Base-by-base conservation (phyloP, 2,329 filamentous ascomycete species). In the Mycosphaerella sp. region DNA sequence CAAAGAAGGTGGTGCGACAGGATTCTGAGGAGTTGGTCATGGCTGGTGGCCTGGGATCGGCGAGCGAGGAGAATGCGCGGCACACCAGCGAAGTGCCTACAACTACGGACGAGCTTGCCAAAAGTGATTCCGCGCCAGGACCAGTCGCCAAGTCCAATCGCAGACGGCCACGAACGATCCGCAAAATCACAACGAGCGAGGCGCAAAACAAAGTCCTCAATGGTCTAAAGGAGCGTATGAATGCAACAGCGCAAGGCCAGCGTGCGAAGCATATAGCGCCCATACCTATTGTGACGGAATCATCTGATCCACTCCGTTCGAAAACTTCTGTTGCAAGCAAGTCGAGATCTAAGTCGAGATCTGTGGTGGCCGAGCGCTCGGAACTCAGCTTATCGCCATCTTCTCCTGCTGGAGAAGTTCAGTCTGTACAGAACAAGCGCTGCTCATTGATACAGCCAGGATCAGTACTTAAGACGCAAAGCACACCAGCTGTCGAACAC, bases 401-500 rank as follows among this genome's bases (percentile, higher is more conserved):
- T 59, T 45, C 47, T 32, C 65, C 57, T 62, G 52, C 62, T 50
- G 46, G 53, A 64, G 54, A 69, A 61, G 32, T 68, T 64, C 52
- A 64, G 61, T 16, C 70, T 60, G 16, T 59, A 64, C 45, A 55
- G 41, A 47, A 46, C 17, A 54, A 47, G 39, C 61, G 57, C 10
- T 56, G 59, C 17, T 63, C 58, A 13, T 48, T 61, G 12, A 50
- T 52, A 14, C 59, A 66, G 39, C 71, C 71, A n/a, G 68, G 68
- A 30, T 75, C 73, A n/a, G 68, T 68, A 12, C 61, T 74, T 42
- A 71, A 71, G 56, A 63, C 69, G 27, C 70, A 71, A 41, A 69
- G 66, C 27, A 75, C 73, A 6, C 73, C 73, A 7, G 64, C 64
- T 6, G 58, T 62, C 8, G 74, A 78, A 50, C 70, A 61, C 9